Base-by-base conservation (phyloP, 2,329 filamentous ascomycete species). In the Lachnellula arida region DNA sequence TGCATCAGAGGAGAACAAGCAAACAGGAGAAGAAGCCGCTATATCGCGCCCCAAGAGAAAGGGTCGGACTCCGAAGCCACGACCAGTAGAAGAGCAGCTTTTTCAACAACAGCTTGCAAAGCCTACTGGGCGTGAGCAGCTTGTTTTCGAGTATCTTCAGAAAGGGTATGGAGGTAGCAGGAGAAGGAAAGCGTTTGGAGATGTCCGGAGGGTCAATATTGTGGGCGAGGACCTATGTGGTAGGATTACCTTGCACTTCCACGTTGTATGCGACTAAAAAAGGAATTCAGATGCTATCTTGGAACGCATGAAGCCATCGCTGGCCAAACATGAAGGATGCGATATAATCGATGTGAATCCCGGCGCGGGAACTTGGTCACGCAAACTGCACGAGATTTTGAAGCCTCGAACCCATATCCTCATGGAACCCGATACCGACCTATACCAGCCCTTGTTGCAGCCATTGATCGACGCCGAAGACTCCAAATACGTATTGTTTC, bases 291-390 rank as follows among this genome's bases (percentile, higher is more conserved):
- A 70, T 59, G 65, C 64, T 55, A 61, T 64, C 12, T 65, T 96
- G 46, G 69, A 81, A 6, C 89, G 89, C 58, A 74, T 95, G n/a
- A 82, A 81, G 2, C 79, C 81, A 1, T 84, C 84, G 2, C 78
- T 97, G 17, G 74, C 82, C 35, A 81, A 83, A 46, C 86, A 94
- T 70, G 75, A 78, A 49, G 89, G 89, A 53, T 91, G 92, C 72
- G 91, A 96, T 65, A 80, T 97, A 46, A 76, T 99, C 65, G 93
- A 97, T 68, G 76, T 96, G 54, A 90, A 92, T 70, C 93, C 93
- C 0, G 91, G 91, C 14, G 75, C 75, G 1, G 90, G 91, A 8
- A 53, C 96, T 2, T 94, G 88, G 83, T 96, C 92, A 35, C 76
- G 77, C 28, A 89, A 87, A 65, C 76, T 97, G 0, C 85, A 96